phyloP scores from a whole-genome alignment of 176 grass and related monocot species.

The Bonia amplexicaulis region DNA sequence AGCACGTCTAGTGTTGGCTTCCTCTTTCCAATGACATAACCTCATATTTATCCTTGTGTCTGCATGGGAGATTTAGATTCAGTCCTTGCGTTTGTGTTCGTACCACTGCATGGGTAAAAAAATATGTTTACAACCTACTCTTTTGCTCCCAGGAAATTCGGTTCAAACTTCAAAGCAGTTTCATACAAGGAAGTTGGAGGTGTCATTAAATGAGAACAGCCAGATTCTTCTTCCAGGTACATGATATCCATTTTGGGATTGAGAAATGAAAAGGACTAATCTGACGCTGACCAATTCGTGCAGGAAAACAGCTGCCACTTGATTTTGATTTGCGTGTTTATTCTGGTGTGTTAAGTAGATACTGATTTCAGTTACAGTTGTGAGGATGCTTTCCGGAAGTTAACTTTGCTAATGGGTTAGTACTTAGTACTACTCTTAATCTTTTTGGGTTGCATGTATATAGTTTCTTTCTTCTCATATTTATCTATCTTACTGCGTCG shows the following conservation, averaged over 20 bases:
- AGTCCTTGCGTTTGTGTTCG: background rate
- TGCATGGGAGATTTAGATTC: background rate
- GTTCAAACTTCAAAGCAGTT: background rate
- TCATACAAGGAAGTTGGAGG: conserved; percentile 5
- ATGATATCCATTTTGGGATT: conserved; percentile 36
- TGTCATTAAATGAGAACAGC: conserved; percentile 8
- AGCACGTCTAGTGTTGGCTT: background rate
- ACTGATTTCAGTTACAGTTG: background rate
- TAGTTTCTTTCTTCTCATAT: background rate
- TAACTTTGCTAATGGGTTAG: conserved; percentile 12
- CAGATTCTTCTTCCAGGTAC: conserved; percentile 26
- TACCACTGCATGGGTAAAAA: conserved; percentile 6
- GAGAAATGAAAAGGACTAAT: conserved; percentile 33
- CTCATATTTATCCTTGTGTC: background rate
- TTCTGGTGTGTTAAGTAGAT: conserved; percentile 6
- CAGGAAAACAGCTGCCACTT: background rate
- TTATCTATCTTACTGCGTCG: background rate
- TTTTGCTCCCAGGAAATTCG: background rate
- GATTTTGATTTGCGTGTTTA: conserved; percentile 29
- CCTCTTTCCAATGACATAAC: background rate
- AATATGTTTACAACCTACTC: background rate
- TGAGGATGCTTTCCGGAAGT: conserved; percentile 28
- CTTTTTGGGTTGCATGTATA: background rate
- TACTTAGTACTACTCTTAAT: background rate
- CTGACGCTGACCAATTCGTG: conserved; percentile 30